phyloP scores from a whole-genome alignment of 2,329 filamentous ascomycete species.

The Aspergillus jensenii region DNA sequence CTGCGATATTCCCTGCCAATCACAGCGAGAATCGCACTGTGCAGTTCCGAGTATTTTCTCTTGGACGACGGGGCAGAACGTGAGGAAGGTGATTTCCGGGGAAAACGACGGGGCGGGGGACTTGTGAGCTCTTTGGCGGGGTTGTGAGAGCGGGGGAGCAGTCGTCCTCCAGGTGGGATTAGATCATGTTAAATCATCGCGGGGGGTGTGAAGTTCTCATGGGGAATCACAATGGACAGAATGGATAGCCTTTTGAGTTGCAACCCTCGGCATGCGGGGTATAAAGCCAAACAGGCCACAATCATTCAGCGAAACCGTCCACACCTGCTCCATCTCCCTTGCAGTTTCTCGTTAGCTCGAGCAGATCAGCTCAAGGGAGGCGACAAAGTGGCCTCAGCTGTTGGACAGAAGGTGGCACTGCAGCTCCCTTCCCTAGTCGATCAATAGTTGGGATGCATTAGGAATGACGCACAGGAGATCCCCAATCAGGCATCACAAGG shows the following conservation, averaged over 20 bases:
- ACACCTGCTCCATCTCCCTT: slow-evolving; percentile 7
- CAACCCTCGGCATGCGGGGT: slow-evolving; percentile 14
- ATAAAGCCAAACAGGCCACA: neutral
- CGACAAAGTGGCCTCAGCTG: slow-evolving; percentile 2
- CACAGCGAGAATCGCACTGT: neutral
- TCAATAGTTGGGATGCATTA: slow-evolving; percentile 13
- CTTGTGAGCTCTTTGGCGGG: neutral
- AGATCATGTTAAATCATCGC: neutral
- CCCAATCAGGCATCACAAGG: neutral
- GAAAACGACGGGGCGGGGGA: neutral
- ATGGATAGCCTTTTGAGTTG: neutral
- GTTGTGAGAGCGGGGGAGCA: neutral
- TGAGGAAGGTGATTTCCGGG: neutral
- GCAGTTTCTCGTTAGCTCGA: neutral
- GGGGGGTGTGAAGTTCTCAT: slow-evolving; percentile 2
- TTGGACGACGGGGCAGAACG: neutral
- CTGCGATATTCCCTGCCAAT: neutral
- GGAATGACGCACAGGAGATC: slow-evolving; percentile 14
- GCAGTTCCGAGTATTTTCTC: too few species aligned
- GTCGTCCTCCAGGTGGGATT: neutral
- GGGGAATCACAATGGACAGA: neutral
- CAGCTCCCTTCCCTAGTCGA: slow-evolving; percentile 9
- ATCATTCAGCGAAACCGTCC: neutral
- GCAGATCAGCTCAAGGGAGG: slow-evolving; percentile 1
- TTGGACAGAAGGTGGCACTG: slow-evolving; percentile 9